phyloP scores from a whole-genome alignment of 2,329 filamentous ascomycete species.

The Aspergillus tanneri region DNA sequence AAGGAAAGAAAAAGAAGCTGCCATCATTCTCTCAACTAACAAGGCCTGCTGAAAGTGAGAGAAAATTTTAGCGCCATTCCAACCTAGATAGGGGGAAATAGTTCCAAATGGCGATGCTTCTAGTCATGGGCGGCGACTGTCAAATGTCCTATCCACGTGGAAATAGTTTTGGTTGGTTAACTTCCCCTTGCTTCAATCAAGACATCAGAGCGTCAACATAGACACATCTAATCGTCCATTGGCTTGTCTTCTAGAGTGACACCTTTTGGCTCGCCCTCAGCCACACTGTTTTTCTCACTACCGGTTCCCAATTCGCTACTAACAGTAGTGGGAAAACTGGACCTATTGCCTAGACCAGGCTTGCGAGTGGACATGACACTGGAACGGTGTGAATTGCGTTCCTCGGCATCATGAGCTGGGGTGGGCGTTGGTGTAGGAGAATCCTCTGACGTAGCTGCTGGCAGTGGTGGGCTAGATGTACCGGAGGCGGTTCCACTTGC shows the following conservation, averaged over 20 bases:
- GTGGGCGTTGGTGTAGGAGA: slow-evolving; percentile 37
- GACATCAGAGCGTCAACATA: neutral
- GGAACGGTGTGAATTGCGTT: slow-evolving; percentile 63
- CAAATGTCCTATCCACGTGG: neutral
- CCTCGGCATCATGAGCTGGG: slow-evolving; percentile 49
- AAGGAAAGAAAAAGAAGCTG: slow-evolving; percentile 5
- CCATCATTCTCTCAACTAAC: slow-evolving; percentile 9
- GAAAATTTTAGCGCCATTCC: neutral
- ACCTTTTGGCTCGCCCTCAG: slow-evolving; percentile 45
- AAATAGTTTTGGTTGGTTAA: neutral
- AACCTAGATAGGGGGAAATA: neutral
- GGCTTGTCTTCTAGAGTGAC: slow-evolving; percentile 72
- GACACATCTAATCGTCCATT: slow-evolving; percentile 61
- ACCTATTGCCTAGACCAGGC: slow-evolving; percentile 48
- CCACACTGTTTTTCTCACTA: slow-evolving; percentile 38
- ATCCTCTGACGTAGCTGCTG: slow-evolving; percentile 32
- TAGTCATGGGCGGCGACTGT: neutral
- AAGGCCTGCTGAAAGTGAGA: slow-evolving; percentile 17
- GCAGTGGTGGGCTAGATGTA: slow-evolving; percentile 31
- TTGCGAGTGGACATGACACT: slow-evolving; percentile 51
- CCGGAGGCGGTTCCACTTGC: slow-evolving; percentile 26
- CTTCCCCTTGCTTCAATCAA: neutral
- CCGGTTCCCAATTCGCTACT: slow-evolving; percentile 26
- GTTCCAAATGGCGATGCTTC: neutral
- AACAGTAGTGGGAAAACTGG: slow-evolving; percentile 29